These are phyloP conservation scores for Phytophthora rubi DNA, from an alignment of 352 stramenopile genomes.

Conservation along the genomic window DNA sequence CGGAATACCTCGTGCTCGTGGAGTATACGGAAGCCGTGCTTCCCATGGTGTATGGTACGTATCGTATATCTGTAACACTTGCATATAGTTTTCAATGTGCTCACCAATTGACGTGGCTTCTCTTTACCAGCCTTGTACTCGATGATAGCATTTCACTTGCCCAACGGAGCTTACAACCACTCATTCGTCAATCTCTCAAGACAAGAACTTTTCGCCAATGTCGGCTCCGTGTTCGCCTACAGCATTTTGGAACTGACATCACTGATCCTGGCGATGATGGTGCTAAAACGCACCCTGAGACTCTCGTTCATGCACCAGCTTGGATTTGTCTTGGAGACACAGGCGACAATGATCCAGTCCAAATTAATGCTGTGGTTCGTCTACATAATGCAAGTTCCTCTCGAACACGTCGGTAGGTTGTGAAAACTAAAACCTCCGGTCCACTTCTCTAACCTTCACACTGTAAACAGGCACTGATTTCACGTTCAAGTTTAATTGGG, in stretches of 20 bases:
- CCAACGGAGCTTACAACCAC: conserved; percentile 2
- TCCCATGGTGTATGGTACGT: conserved; percentile 33
- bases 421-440: background rate
- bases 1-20: conserved; percentile 43
- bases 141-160: conserved; percentile 9
- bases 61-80: background rate
- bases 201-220: background rate
- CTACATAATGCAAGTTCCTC: conserved; percentile 22
- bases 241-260: conserved; percentile 23
- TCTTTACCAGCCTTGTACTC: conserved; percentile 2
- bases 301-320: conserved; percentile 32
- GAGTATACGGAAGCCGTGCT: conserved; percentile 44
- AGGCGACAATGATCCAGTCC: conserved; percentile 30
- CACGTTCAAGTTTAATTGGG: conserved; percentile 23
- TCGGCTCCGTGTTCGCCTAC: conserved; percentile 3
- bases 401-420: conserved; percentile 20
- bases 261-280: conserved; percentile 12
- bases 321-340: conserved; percentile 34
- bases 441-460: background rate
- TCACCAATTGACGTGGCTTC: background rate
- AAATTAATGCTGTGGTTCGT: conserved; percentile 34
- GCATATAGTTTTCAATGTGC: background rate
- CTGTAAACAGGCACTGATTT: conserved; percentile 17
- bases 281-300: conserved; percentile 17
- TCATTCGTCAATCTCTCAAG: background rate